Evolutionary conservation across 208 protist genomes (phyloP), one percentile per base, ranked within the genome.

Genomic region (Vickermania spadyakhi): DNA sequence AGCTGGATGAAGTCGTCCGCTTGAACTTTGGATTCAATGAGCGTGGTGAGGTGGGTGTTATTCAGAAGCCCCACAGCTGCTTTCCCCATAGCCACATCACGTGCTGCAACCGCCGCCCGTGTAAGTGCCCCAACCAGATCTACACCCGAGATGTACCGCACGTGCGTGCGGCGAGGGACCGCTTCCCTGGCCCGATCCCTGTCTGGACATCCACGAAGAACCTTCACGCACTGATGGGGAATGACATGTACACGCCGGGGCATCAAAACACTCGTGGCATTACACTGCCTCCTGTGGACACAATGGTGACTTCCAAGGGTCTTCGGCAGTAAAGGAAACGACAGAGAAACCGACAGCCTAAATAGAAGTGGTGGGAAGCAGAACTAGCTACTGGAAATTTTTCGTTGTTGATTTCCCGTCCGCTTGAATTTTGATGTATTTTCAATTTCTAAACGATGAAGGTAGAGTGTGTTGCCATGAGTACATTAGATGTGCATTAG

Each of bases 161-260:
- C 30, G 78, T 91, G 28, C 84, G 73, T 0, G 80, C 62, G 0
- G 84, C 88, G 0, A 79, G 88, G 23, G 78, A 75, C 59, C 71
- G 80, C 45, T 94, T 91, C 49, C 88, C 88, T 1, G 88, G 88
- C 0, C 79, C 84, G 1, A 76, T 94, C 42, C 88, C 88, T 13
- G 76, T 89, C 2, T 81, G 75, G 78, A 80, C 80, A 13, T 89
- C 73, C 51, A 94, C 88, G 18, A 89, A 94, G 72, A 89, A 91
- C 58, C 68, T 74, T 7, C 64, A 69, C 52, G 77, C 79, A 18
- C 62, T 91, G 66, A 71, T 84, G 0, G 67, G 69, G 1, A 72
- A 79, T 29, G 84, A 84, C 64, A 86, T 74, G 42, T 75, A 94
- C 60, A 45, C 71, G 23, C 60, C 82, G 18, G 78, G 84, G 27